A percentile compares a stretch with the other conserved stretches of the same genome.
Evolutionary conservation across 371 early-diverging fungal species (phyloP).

Genomic region (Mortierella sp.): DNA sequence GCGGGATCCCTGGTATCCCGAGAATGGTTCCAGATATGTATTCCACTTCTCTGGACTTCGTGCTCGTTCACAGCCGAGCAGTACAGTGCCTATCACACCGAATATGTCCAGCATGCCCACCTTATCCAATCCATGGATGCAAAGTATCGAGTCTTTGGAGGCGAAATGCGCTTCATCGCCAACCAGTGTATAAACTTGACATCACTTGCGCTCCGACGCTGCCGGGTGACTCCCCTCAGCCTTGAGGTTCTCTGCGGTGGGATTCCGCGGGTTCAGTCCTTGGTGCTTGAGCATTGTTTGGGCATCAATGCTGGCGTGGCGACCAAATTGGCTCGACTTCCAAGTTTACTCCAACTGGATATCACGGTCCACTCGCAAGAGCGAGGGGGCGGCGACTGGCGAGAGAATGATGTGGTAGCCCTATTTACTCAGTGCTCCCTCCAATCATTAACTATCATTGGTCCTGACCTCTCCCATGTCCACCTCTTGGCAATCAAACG

Average conservation of each 20-base stretch:
- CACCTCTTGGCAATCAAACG: constrained; percentile 19
- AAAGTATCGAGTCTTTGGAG: constrained; percentile 25
- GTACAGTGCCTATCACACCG: constrained; percentile 18
- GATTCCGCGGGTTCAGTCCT: constrained; percentile 12
- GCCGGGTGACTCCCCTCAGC: constrained; percentile 19
- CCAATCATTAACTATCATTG: constrained; percentile 20
- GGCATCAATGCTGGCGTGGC: constrained; percentile 34
- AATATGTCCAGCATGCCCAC: constrained; percentile 28
- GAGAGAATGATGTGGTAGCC: constrained; percentile 29
- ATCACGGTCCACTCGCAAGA: constrained; percentile 36
- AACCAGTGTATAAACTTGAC: constrained; percentile 31
- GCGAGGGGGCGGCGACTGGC: constrained; percentile 39
- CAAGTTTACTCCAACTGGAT: constrained; percentile 17
- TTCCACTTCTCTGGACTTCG: constrained; percentile 24
- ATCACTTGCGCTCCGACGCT: constrained; percentile 14
- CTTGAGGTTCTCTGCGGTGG: constrained; percentile 35
- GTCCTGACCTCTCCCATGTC: constrained; percentile 36
- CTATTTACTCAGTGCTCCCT: constrained; percentile 24
- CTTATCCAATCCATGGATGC: constrained; percentile 31
- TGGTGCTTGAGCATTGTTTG: constrained; percentile 23
- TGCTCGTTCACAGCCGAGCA: constrained; percentile 33
- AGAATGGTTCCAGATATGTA: constrained; percentile 22
- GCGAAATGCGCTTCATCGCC: constrained; percentile 40
- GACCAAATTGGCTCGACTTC: constrained; percentile 15
- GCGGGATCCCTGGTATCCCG: constrained; percentile 12